Percentiles rank a stretch among this genome's conserved stretches.
These are phyloP conservation scores for Radiomyces spectabilis DNA, from an alignment of 192 early-diverging fungal species.

Conservation along the genomic window DNA sequence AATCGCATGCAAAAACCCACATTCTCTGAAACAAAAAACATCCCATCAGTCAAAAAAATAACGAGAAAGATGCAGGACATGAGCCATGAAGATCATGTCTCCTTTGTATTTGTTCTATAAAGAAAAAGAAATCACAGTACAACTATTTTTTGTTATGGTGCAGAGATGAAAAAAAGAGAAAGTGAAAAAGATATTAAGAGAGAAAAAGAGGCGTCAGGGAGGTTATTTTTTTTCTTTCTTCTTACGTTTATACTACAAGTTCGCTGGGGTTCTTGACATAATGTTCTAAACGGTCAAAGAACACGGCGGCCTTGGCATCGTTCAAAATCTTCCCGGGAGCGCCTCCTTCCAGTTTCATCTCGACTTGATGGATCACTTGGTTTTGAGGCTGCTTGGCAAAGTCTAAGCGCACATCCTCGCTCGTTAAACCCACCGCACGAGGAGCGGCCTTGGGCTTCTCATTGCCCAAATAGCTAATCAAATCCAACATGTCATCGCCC, in stretches of 20 bases:
- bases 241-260: conserved; percentile 25
- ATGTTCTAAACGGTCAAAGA: conserved; percentile 43
- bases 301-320: conserved; percentile 30
- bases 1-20: too few species aligned
- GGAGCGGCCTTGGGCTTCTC: conserved; percentile 17
- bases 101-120: too few species aligned
- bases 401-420: conserved; percentile 26
- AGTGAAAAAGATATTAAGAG: neutral
- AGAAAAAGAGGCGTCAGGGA: neutral
- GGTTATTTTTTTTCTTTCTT: neutral
- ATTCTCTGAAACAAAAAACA: too few species aligned
- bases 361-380: conserved; percentile 21
- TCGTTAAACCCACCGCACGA: conserved; percentile 17
- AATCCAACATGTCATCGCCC: conserved; percentile 23
- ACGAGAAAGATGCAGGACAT: too few species aligned
- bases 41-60: too few species aligned
- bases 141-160: too few species aligned
- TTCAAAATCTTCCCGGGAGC: conserved; percentile 22
- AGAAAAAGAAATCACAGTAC: too few species aligned
- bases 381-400: conserved; percentile 20
- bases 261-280: conserved; percentile 44
- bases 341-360: conserved; percentile 40
- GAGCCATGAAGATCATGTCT: too few species aligned
- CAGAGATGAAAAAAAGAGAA: neutral
- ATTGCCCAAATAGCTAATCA: conserved; percentile 40